phyloP scores from a whole-genome alignment of 768 basidiomycete genomes.

The Amanita molliuscula region DNA sequence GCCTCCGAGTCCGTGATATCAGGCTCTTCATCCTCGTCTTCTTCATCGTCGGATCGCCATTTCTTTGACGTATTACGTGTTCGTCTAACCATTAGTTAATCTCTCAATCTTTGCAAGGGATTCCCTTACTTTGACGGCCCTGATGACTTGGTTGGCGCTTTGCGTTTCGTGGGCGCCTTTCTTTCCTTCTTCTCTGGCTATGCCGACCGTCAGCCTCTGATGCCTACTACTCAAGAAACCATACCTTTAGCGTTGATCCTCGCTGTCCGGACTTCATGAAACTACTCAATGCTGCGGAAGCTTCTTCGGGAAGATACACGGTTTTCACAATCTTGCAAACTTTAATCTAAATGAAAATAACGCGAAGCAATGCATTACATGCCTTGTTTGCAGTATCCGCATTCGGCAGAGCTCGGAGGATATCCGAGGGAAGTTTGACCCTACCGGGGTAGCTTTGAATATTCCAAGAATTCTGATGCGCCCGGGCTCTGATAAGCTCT shows the following conservation, averaged over 20 bases:
- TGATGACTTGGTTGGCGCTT: constrained; percentile 38
- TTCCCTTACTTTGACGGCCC: constrained; percentile 36
- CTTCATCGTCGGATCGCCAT: constrained; percentile 23
- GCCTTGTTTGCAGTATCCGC: constrained; percentile 60
- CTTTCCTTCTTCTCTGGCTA: constrained; percentile 36
- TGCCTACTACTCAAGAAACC: neutral
- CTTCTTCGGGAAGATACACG: constrained; percentile 55
- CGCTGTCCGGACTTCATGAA: constrained; percentile 18
- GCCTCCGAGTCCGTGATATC: constrained; percentile 32
- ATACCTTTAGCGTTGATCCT: constrained; percentile 24
- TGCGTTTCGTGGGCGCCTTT: constrained; percentile 41
- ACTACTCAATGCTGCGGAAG: constrained; percentile 46
- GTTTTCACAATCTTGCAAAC: constrained; percentile 50
- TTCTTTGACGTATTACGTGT: constrained; percentile 23
- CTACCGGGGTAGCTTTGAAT: constrained; percentile 75
- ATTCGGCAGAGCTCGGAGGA: constrained; percentile 62
- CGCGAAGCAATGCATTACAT: neutral
- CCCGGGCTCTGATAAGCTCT: constrained; percentile 68
- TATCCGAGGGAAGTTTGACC: constrained; percentile 71
- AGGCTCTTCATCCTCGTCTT: constrained; percentile 11
- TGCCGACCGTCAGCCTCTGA: neutral
- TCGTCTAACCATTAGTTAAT: constrained; percentile 18
- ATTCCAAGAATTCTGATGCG: constrained; percentile 59
- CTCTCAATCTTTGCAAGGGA: constrained; percentile 3
- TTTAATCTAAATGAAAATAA: neutral